These are phyloP conservation scores for Trichoderma guizhouense DNA, from an alignment of 2,329 filamentous ascomycete genomes.

Conservation along the genomic window DNA sequence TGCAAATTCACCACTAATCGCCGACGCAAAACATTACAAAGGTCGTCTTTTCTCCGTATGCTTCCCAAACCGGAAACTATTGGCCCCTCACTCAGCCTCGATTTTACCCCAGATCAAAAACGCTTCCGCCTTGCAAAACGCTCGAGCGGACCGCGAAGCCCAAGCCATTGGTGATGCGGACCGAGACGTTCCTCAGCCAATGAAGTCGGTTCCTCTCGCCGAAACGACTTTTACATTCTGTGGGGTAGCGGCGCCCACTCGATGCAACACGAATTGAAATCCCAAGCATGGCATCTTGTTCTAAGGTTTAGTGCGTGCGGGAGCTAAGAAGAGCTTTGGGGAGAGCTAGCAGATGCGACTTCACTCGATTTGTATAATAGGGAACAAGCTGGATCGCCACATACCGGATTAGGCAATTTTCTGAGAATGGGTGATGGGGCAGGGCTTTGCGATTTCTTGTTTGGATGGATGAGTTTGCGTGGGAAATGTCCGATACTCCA, in stretches of 20 bases:
- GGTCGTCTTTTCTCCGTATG: background rate
- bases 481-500: background rate
- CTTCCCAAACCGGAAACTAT: background rate
- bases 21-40: background rate
- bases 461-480: background rate
- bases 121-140: background rate
- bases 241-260: background rate
- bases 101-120: background rate
- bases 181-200: background rate
- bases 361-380: background rate
- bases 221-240: background rate
- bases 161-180: background rate
- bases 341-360: background rate
- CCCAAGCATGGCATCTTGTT: background rate
- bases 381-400: background rate
- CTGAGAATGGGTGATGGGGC: background rate
- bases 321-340: background rate
- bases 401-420: conserved; percentile 1
- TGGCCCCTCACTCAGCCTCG: background rate
- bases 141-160: background rate
- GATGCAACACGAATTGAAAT: background rate
- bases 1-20: background rate
- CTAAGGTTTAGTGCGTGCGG: background rate
- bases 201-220: background rate
- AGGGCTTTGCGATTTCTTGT: background rate